Percentiles rank a stretch among this genome's conserved stretches.
These are phyloP conservation scores for Puccinia polysora DNA, from an alignment of 1,284 basidiomycete species.

Conservation along the genomic window DNA sequence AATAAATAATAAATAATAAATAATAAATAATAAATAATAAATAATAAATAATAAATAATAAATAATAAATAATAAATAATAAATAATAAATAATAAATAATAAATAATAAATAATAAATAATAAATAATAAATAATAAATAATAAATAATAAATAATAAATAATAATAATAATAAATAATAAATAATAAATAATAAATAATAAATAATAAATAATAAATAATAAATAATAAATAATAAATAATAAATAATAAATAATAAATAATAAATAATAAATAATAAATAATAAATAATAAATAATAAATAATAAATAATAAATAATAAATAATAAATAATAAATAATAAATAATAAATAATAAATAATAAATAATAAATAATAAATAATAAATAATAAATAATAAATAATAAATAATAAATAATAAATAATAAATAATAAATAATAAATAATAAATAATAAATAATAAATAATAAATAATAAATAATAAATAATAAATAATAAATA, in stretches of 20 bases:
- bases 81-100: too few species aligned
- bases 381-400: too few species aligned
- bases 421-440: too few species aligned
- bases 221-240: background rate
- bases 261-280: background rate
- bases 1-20: too few species aligned
- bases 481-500: too few species aligned
- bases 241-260: background rate
- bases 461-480: too few species aligned
- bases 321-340: background rate
- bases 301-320: background rate
- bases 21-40: too few species aligned
- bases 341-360: background rate
- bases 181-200: background rate
- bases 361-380: background rate
- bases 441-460: too few species aligned
- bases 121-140: background rate
- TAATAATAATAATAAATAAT: conserved; percentile 1
- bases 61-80: too few species aligned
- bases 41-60: too few species aligned
- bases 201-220: background rate
- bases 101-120: too few species aligned
- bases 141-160: background rate
- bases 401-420: too few species aligned
- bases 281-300: background rate